A percentile compares a stretch with the other conserved stretches of the same genome.
phyloP scores from a whole-genome alignment of 2,329 filamentous ascomycete species.

The Calonectria multiphialidica region DNA sequence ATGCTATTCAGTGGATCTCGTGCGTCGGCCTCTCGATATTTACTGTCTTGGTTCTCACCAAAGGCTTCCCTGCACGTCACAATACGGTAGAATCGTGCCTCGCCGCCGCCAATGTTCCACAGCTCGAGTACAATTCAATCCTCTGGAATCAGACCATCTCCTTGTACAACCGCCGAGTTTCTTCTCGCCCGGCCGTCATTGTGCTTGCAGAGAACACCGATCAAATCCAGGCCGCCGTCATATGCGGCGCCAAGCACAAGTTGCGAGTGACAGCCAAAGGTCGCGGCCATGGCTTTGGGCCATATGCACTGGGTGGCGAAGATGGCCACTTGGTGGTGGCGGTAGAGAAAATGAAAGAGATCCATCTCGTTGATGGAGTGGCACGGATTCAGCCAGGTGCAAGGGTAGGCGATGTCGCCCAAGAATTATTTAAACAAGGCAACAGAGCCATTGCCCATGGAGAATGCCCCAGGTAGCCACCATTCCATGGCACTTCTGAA shows the following conservation, averaged over 20 bases:
- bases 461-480: slow-evolving; percentile 61
- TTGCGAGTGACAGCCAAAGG: slow-evolving; percentile 63
- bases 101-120: slow-evolving; percentile 31
- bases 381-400: slow-evolving; percentile 56
- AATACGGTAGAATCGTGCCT: slow-evolving; percentile 34
- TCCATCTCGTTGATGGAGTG: slow-evolving; percentile 38
- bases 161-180: slow-evolving; percentile 48
- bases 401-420: slow-evolving; percentile 60
- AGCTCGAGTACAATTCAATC: slow-evolving; percentile 24
- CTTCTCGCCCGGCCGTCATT: slow-evolving; percentile 45
- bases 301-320: slow-evolving; percentile 57
- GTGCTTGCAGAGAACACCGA: slow-evolving; percentile 46
- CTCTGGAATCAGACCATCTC: slow-evolving; percentile 48
- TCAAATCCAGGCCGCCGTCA: slow-evolving; percentile 59
- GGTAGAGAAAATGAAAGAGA: slow-evolving; percentile 51
- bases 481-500: fast-evolving
- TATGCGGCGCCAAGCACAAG: slow-evolving; percentile 55
- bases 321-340: slow-evolving; percentile 56
- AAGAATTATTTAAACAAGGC: slow-evolving; percentile 52
- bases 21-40: neutral
- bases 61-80: neutral
- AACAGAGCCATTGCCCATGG: slow-evolving; percentile 60
- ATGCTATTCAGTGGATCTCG: neutral
- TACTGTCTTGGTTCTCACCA: neutral
- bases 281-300: slow-evolving; percentile 67